Evolutionary conservation across 805 yeast genomes (phyloP).

Genomic region (Suhomyces pyralidae): DNA sequence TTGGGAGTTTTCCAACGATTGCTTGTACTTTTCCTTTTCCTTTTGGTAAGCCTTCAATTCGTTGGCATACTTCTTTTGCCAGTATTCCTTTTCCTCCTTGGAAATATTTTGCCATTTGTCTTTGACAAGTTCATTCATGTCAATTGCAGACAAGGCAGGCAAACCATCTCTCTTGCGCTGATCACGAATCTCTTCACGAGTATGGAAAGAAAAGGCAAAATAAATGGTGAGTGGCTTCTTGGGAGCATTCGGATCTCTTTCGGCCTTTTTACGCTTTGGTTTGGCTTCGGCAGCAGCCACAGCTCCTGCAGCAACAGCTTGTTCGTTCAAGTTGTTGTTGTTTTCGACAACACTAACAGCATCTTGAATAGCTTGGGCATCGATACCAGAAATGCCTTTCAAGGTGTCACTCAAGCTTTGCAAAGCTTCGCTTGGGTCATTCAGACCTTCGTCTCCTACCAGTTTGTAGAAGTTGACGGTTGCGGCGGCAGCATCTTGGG

Average conservation of each 20-base stretch:
- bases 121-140: constrained; percentile 75
- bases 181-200: constrained; percentile 66
- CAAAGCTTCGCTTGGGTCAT: constrained; percentile 30
- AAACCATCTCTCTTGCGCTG: constrained; percentile 58
- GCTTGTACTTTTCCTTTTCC: constrained; percentile 35
- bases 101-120: constrained; percentile 73
- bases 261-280: constrained; percentile 49
- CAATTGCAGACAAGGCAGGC: constrained; percentile 67
- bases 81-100: constrained; percentile 61
- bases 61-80: constrained; percentile 58
- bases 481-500: constrained; percentile 78
- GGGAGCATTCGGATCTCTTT: constrained; percentile 88
- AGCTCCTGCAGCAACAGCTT: constrained; percentile 10
- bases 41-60: constrained; percentile 38
- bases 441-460: constrained; percentile 46
- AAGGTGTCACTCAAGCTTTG: constrained; percentile 34
- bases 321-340: constrained; percentile 11
- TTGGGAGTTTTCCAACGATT: constrained; percentile 19
- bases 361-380: constrained; percentile 8
- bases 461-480: constrained; percentile 72
- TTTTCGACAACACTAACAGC: constrained; percentile 14
- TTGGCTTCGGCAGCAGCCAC: constrained; percentile 26
- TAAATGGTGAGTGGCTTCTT: constrained; percentile 89
- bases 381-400: constrained; percentile 36
- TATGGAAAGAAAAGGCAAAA: constrained; percentile 70